phyloP scores from a whole-genome alignment of 1,284 basidiomycete genomes.

The Ganoderma leucocontextum region DNA sequence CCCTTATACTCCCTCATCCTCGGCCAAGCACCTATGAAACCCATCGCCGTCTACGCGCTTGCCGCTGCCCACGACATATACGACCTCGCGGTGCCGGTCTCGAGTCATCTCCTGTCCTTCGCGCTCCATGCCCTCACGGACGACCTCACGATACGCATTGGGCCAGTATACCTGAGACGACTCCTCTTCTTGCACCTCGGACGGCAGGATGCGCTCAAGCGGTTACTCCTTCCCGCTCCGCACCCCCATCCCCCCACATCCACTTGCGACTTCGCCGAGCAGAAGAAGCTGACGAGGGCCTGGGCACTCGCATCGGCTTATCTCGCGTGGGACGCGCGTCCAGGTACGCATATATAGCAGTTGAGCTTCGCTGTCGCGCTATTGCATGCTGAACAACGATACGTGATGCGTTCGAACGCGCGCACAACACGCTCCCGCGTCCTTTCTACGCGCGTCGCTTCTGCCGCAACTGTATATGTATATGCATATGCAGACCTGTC shows the following conservation, averaged over 20 bases:
- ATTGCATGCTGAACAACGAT: conserved; percentile 1
- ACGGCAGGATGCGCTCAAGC: conserved; percentile 49
- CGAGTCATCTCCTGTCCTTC: conserved; percentile 46
- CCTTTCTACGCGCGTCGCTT: not conserved
- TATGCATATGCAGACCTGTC: conserved; percentile 41
- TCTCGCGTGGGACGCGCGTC: conserved; percentile 49
- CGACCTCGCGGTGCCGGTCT: conserved; percentile 47
- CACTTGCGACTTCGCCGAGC: conserved; percentile 47
- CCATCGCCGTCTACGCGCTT: conserved; percentile 47
- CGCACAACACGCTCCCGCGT: not conserved
- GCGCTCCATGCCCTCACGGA: conserved; percentile 45
- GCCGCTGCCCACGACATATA: conserved; percentile 46
- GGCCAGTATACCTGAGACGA: conserved; percentile 47
- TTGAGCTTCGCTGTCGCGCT: conserved; percentile 1
- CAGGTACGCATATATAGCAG: conserved; percentile 38
- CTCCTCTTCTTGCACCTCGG: conserved; percentile 53
- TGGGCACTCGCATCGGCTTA: conserved; percentile 51
- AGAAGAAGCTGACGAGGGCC: conserved; percentile 50
- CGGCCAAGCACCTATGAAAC: conserved; percentile 44
- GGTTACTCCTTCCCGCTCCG: conserved; percentile 48
- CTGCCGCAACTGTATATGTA: too few species aligned
- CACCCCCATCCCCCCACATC: conserved; percentile 46
- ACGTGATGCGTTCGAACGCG: not conserved
- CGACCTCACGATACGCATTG: conserved; percentile 44
- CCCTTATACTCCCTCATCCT: conserved; percentile 45